Evolutionary conservation across 2,329 filamentous ascomycete genomes (phyloP).

Genomic region (Trichoderma hamatum): DNA sequence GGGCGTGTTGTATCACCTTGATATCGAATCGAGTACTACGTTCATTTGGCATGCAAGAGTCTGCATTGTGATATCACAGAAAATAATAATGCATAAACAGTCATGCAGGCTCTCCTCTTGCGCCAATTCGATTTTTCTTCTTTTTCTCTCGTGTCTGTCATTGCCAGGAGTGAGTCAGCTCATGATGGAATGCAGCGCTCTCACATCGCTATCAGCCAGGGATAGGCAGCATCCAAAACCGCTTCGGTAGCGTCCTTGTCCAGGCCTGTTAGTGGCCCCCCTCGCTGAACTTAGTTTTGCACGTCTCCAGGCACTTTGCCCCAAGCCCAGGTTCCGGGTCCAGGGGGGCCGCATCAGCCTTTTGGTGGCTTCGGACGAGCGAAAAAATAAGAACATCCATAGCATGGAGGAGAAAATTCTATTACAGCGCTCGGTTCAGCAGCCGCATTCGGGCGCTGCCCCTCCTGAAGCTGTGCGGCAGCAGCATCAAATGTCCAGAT

Average conservation of each 20-base stretch:
- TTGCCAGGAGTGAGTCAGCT: background rate
- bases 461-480: background rate
- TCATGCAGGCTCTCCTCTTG: background rate
- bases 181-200: slow-evolving; percentile 1
- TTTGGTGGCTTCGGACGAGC: background rate
- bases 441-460: slow-evolving; percentile 14
- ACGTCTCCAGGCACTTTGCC: background rate
- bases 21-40: background rate
- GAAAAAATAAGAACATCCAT: background rate
- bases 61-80: background rate
- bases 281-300: slow-evolving; percentile 4
- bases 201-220: background rate
- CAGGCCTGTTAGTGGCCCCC: slow-evolving; percentile 9
- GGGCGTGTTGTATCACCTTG: background rate
- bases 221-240: background rate
- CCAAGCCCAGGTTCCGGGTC: slow-evolving; percentile 1
- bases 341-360: background rate
- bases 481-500: slow-evolving; percentile 9
- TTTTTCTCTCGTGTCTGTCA: background rate
- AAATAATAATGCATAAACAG: background rate
- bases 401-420: slow-evolving; percentile 1
- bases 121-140: background rate
- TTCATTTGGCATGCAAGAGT: background rate
- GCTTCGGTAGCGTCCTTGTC: background rate
- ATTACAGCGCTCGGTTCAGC: background rate